Conservation (phyloP, 768 basidiomycete species). For the Rhodotorula diobovata region DNA sequence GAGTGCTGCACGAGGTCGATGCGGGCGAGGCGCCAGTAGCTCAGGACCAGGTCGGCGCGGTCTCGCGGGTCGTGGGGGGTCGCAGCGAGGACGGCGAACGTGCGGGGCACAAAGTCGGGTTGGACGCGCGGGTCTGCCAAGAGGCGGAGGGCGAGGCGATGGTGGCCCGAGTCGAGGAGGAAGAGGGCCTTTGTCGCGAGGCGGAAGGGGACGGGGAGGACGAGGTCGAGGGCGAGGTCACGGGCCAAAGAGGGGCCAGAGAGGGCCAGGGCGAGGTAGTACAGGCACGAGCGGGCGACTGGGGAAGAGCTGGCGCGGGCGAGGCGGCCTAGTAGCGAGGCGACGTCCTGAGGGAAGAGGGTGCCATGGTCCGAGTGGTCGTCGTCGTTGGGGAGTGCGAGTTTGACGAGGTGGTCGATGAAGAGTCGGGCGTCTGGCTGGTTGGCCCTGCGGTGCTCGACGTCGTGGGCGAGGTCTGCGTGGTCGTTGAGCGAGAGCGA, state of each 20-base stretch:
- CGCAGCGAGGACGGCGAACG: slow-evolving; percentile 15
- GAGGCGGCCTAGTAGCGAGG: not conserved
- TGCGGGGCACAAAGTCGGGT: slow-evolving; percentile 32
- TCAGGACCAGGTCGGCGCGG: slow-evolving; percentile 21
- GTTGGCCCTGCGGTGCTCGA: not conserved
- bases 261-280: slow-evolving; percentile 32
- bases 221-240: slow-evolving; percentile 5
- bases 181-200: slow-evolving; percentile 26
- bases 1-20: slow-evolving; percentile 5
- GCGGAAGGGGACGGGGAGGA: slow-evolving; percentile 28
- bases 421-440: slow-evolving; percentile 20
- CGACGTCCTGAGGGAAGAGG: not conserved
- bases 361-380: not conserved
- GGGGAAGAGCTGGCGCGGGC: not conserved
- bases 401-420: slow-evolving; percentile 24
- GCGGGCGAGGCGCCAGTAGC: slow-evolving; percentile 27
- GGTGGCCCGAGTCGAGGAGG: slow-evolving; percentile 26
- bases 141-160: slow-evolving; percentile 12
- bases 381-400: not conserved
- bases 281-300: slow-evolving; percentile 29
- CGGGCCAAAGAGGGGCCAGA: not conserved
- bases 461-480: not conserved
- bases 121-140: slow-evolving; percentile 32
- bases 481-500: not conserved
- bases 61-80: not conserved